Evolutionary conservation across 257 asterid species (phyloP).

Genomic region (Solanum neorickii): DNA sequence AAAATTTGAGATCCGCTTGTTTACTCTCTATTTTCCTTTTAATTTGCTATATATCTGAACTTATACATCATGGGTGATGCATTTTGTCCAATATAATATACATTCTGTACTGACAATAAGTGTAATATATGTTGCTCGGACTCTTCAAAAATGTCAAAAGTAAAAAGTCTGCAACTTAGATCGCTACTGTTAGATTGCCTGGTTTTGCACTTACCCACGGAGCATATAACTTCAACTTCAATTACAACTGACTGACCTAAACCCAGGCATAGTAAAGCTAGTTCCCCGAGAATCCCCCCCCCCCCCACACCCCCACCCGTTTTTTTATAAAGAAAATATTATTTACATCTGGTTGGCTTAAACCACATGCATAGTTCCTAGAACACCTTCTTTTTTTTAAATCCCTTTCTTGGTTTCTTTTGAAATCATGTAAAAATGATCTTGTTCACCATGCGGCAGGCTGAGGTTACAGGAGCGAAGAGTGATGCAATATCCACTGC

Average conservation of each 20-base stretch:
- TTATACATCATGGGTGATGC: neutral
- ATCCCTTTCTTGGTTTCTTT: neutral
- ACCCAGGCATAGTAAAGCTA: neutral
- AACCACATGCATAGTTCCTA: neutral
- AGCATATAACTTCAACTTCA: neutral
- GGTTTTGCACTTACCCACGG: neutral
- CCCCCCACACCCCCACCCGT: no score
- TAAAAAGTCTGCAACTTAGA: neutral
- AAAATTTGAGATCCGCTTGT: neutral
- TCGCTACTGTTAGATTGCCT: neutral
- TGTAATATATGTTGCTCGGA: neutral
- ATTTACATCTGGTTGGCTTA: neutral
- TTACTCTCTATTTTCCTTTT: neutral
- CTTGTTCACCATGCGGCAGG: slow-evolving; percentile 26
- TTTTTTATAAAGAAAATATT: no score
- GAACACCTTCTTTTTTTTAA: neutral
- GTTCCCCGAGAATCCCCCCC: neutral
- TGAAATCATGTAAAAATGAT: neutral
- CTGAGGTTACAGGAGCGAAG: slow-evolving; percentile 32
- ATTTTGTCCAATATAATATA: neutral
- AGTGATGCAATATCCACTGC: slow-evolving; percentile 20
- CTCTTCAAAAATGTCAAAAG: neutral
- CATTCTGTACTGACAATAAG: neutral
- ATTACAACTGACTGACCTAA: neutral
- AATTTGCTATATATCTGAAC: neutral